Evolutionary conservation across 2,329 filamentous ascomycete species (phyloP), one percentile per base, ranked within the genome.

Genomic region (Monilinia vaccinii-corymbosi): DNA sequence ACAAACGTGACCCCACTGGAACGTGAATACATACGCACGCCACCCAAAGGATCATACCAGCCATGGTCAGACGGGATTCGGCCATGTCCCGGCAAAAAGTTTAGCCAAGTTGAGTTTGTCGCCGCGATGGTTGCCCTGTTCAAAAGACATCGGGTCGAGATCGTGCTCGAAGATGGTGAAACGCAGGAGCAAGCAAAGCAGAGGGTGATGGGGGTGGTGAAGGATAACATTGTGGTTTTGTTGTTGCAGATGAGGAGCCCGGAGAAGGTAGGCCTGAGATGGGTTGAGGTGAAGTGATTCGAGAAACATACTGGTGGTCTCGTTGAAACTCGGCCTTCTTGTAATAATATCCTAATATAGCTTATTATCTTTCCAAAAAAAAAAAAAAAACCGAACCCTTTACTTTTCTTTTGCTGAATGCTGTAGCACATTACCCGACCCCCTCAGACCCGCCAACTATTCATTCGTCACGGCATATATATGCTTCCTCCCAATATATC

Each of bases 401-500:
- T n/a, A n/a, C n/a, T n/a, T n/a, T n/a, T n/a, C n/a, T n/a, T n/a
- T n/a, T n/a, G n/a, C n/a, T n/a, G n/a, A n/a, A n/a, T n/a, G n/a
- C n/a, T n/a, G n/a, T n/a, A n/a, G n/a, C n/a, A n/a, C 70, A 64
- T 81, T 81, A 1, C 75, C 75, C 2, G 70, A 70, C 0, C 78
- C 79, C 0, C 77, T 79, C 47, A 81, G 62, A 40, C 70, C 67
- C 18, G 74, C 73, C 63, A 81, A 65, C 57, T 75, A 73, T 61
- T 76, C 74, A 65, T 81, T 79, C 50, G 75, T 76, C 1, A 77
- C 79, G 3, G 76, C 75, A 64, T 80, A 81, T 5, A 81, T 73
- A n/a, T n/a, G n/a, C 40, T 81, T 68, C 3, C 79, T 72, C 7
- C 79, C 79, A 60, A 81, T 81, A 65, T 80, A 76, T 44, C 78